Percentiles rank a stretch among this genome's conserved stretches.
These are phyloP conservation scores for Melastoma candidum DNA, from an alignment of 441 rosid genomes.

Conservation along the genomic window DNA sequence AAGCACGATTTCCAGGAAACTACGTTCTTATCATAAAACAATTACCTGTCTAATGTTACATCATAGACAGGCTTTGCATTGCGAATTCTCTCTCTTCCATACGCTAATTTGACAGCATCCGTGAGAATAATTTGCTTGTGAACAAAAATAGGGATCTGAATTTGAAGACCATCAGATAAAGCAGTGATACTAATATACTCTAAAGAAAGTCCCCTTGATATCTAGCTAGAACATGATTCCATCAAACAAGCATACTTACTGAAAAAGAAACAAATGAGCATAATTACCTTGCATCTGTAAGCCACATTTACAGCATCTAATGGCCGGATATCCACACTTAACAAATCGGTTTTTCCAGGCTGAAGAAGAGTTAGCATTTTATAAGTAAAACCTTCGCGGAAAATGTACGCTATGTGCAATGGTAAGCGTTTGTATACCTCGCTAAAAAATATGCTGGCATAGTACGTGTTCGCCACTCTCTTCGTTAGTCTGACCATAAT, in stretches of 20 bases:
- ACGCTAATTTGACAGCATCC: constrained; percentile 70
- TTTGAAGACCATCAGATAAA: too few relatives aligned
- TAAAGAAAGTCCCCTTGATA: constrained; percentile 5
- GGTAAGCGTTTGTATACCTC: constrained; percentile 41
- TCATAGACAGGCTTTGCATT: constrained; percentile 49
- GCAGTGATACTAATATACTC: constrained; percentile 7
- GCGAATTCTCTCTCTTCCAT: constrained; percentile 44
- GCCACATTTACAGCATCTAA: constrained; percentile 93
- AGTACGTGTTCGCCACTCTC: constrained; percentile 58
- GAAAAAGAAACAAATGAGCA: not conserved
- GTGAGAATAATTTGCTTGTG: constrained; percentile 61
- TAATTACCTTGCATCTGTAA: constrained; percentile 60
- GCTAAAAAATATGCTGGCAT: constrained; percentile 55
- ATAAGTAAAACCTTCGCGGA: not conserved
- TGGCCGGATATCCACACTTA: constrained; percentile 72
- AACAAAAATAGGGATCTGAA: constrained; percentile 82
- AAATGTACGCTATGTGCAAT: constrained; percentile 1
- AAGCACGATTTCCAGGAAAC: not conserved
- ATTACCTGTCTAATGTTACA: constrained; percentile 75
- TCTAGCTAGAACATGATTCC: too few relatives aligned
- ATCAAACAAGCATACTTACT: not conserved
- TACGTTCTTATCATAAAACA: not conserved
- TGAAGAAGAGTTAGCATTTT: constrained; percentile 26
- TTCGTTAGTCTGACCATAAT: constrained; percentile 78
- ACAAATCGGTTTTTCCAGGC: constrained; percentile 49